Conservation (phyloP, 2,329 filamentous ascomycete genomes). For the Chaetothyriales sp. region DNA sequence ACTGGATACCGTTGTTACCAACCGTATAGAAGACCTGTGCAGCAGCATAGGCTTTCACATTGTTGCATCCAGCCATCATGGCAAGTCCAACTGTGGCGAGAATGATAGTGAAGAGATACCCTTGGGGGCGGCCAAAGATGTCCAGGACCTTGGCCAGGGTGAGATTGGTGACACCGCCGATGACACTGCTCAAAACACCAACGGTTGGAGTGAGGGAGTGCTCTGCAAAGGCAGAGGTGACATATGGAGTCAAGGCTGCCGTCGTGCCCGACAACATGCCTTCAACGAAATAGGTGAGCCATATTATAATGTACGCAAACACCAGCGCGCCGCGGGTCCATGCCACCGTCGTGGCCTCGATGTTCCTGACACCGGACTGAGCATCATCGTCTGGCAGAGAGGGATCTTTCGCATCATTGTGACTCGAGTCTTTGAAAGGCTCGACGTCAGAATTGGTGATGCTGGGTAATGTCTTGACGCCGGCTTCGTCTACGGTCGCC, state of each 20-base stretch:
- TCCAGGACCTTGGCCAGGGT: conserved; percentile 47
- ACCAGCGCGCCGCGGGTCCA: too few relatives aligned
- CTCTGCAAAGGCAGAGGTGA: conserved; percentile 36
- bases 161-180: conserved; percentile 42
- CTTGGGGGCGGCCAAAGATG: conserved; percentile 44
- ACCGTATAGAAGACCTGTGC: conserved; percentile 37
- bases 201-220: conserved; percentile 37
- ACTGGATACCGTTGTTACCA: conserved; percentile 17
- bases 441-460: too few relatives aligned
- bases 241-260: conserved; percentile 31
- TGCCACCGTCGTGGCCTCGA: too few relatives aligned
- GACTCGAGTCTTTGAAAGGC: too few relatives aligned
- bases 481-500: too few relatives aligned
- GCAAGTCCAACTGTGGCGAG: conserved; percentile 18
- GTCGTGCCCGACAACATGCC: conserved; percentile 20
- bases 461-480: too few relatives aligned
- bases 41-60: conserved; percentile 44
- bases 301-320: neutral
- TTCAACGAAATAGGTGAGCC: conserved; percentile 5
- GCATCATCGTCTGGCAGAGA: too few relatives aligned
- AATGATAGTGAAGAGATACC: conserved; percentile 20
- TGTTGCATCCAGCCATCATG: conserved; percentile 45
- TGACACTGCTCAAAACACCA: conserved; percentile 36
- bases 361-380: too few relatives aligned
- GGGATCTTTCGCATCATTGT: too few relatives aligned